phyloP scores from a whole-genome alignment of 768 basidiomycete species.

The Tylopilus balloui region DNA sequence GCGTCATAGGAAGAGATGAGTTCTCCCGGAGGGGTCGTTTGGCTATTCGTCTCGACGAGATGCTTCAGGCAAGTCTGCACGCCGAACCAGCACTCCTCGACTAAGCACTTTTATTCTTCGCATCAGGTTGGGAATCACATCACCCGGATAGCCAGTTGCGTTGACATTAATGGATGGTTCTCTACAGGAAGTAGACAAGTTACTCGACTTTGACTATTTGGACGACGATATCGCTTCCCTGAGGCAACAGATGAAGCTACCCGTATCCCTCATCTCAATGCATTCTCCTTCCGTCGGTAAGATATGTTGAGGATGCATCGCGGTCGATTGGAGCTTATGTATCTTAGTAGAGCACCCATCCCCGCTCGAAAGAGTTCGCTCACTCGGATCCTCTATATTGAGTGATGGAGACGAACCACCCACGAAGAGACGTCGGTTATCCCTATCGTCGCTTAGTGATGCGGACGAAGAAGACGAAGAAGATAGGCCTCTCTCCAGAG shows the following conservation, averaged over 20 bases:
- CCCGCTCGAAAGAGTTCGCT: constrained; percentile 15
- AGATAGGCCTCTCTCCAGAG: constrained; percentile 50
- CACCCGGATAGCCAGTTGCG: constrained; percentile 9
- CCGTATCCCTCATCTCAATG: constrained; percentile 48
- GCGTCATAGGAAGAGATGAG: constrained; percentile 53
- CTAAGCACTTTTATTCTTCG: constrained; percentile 13
- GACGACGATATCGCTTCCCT: constrained; percentile 68
- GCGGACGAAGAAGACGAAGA: constrained; percentile 44
- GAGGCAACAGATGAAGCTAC: constrained; percentile 63
- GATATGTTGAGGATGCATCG: constrained; percentile 9
- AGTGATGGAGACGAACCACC: constrained; percentile 45
- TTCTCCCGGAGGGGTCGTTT: constrained; percentile 68
- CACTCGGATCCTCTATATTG: constrained; percentile 41
- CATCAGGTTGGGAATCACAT: constrained; percentile 23
- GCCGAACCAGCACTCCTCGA: background rate
- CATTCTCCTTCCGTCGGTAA: constrained; percentile 52
- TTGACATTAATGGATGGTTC: constrained; percentile 10
- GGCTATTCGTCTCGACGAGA: constrained; percentile 76
- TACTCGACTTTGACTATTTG: constrained; percentile 76
- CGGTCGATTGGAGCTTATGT: constrained; percentile 1
- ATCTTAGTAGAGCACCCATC: constrained; percentile 24
- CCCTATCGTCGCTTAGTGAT: constrained; percentile 52
- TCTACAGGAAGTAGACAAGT: constrained; percentile 64
- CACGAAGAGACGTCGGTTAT: constrained; percentile 50
- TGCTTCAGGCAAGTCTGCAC: constrained; percentile 56